Percentiles rank a stretch among this genome's conserved stretches.
Evolutionary conservation across 1,284 basidiomycete genomes (phyloP).

Genomic region (Ganoderma sinense): DNA sequence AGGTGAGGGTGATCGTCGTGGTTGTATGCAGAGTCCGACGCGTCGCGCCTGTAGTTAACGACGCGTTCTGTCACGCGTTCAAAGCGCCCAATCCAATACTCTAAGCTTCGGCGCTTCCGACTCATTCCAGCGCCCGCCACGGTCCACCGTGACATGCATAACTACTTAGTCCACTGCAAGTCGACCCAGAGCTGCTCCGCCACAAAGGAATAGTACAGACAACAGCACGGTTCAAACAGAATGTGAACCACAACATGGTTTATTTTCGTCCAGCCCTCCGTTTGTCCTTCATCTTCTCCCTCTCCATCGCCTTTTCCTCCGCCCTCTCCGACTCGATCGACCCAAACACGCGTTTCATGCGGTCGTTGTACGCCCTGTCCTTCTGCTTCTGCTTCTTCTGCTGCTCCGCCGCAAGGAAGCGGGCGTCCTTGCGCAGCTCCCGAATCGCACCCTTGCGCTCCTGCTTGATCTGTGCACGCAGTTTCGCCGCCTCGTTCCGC

Average conservation of each 20-base stretch:
- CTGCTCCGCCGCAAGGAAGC: constrained; percentile 91
- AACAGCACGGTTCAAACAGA: not conserved
- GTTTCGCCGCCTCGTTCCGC: constrained; percentile 86
- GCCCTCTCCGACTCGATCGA: constrained; percentile 90
- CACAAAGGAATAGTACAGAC: not conserved
- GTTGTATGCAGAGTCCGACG: not conserved
- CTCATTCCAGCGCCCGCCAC: too few species aligned
- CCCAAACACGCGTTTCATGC: constrained; percentile 86
- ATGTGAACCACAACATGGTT: not conserved
- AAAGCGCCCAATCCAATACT: not conserved
- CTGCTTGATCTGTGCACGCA: constrained; percentile 92
- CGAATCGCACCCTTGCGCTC: constrained; percentile 97
- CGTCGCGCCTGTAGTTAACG: not conserved
- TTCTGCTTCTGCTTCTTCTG: constrained; percentile 87
- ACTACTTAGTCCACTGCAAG: too few species aligned
- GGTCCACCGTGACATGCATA: too few species aligned
- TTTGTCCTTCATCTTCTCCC: constrained; percentile 82
- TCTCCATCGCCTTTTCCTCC: constrained; percentile 94
- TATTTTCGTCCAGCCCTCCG: constrained; percentile 77
- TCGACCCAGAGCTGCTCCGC: not conserved
- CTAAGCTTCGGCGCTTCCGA: too few species aligned
- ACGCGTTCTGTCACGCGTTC: not conserved
- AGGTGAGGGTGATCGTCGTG: not conserved
- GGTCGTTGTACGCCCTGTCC: constrained; percentile 79
- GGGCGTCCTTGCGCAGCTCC: constrained; percentile 94